Evolutionary conservation across 2,329 filamentous ascomycete genomes (phyloP), one percentile per base, ranked within the genome.

Genomic region (Penicillium glabrum): DNA sequence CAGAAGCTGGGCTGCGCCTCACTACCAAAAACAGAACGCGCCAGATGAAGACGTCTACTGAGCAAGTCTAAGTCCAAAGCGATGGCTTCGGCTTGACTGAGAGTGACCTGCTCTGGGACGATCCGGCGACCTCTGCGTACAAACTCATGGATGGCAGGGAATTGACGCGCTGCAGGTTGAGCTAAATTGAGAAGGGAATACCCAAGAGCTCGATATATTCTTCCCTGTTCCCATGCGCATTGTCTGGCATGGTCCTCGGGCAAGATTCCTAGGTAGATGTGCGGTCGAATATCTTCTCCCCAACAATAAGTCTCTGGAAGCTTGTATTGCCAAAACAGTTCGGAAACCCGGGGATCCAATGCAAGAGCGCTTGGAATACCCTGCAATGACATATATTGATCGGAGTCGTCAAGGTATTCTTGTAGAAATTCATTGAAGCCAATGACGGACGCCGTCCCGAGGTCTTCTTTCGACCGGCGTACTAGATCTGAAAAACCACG

Each of bases 231-330:
- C 85, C 86, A 87, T 16, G 83, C 82, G 63, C 80, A 86, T 44
- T 79, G 79, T 29, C 80, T 79, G n/a, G 70, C 67, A 19, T 81
- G 80, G 55, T 80, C 81, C 60, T 88, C 86, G 10, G 86, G 74
- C 0, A 91, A 70, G 23, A 87, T 79, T 0, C 88, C 86, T 1
- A 92, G 78, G 68, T 88, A 93, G 13, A 90, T 79, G 41, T 80
- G 73, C 13, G 74, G 65, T 1, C 61, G 56, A 27, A 29, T 27
- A 9, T 23, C 24, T 2, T 71, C 59, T 2, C 54, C 55, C 19
- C 51, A 41, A 5, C 63, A 37, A 46, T 64, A 61, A 6, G 65
- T 52, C 29, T 60, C 58, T 16, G 65, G 62, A 31, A 57, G 48
- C 45, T 69, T 60, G 56, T 76, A 75, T 60, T 83, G 78, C 57